Conservation (phyloP, 2,329 filamentous ascomycete genomes). For the Colletotrichum scovillei region DNA sequence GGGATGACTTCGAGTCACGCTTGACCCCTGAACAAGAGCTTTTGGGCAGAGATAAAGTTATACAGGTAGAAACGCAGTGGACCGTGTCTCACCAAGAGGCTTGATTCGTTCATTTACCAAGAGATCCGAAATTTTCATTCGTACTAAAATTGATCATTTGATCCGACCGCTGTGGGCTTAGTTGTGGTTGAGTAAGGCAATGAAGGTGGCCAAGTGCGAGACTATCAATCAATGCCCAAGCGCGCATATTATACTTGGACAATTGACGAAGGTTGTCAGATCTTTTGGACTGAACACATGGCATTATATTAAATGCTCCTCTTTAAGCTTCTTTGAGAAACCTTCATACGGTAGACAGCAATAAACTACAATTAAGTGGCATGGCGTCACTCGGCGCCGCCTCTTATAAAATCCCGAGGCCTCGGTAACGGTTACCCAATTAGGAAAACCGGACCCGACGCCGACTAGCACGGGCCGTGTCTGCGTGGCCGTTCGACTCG, state of each 20-base stretch:
- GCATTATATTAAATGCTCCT: background rate
- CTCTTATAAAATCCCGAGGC: background rate
- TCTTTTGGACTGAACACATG: background rate
- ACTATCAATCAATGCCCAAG: no score
- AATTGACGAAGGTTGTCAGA: background rate
- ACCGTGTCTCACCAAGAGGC: background rate
- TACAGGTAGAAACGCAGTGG: background rate
- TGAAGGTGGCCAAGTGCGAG: no score
- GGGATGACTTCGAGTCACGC: background rate
- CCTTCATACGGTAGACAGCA: background rate
- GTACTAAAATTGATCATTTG: background rate
- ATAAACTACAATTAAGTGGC: no score
- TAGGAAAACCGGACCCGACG: conserved; percentile 14
- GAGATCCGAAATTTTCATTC: background rate
- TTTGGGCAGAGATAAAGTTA: background rate
- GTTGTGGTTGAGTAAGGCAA: no score
- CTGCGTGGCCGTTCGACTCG: background rate
- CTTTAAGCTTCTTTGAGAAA: background rate
- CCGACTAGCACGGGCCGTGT: background rate
- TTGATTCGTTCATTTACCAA: background rate
- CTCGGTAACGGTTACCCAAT: conserved; percentile 15
- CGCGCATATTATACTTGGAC: background rate
- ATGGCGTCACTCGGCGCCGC: background rate
- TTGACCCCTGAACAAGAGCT: background rate
- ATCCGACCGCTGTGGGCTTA: no score